Base-by-base conservation (phyloP, 2,329 filamentous ascomycete species). In the Penicillium sp. region DNA sequence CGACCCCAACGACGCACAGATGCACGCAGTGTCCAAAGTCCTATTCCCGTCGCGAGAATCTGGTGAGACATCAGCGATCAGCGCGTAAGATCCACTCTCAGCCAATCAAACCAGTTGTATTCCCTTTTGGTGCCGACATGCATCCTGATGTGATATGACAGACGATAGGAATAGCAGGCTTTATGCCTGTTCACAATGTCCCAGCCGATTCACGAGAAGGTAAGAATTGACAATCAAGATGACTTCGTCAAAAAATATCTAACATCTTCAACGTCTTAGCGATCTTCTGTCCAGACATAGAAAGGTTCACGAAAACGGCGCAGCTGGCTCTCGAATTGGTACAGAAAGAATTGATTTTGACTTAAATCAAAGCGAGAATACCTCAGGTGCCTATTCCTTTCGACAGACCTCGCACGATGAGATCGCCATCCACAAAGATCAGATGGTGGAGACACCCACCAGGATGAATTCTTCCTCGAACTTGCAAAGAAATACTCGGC, bases 41-140 rank as follows among this genome's bases (percentile, higher is more conserved):
- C 1, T 58, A 54, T 48, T 54, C 57, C 1, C 57, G 57, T 10
- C 57, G 57, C 11, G 57, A 58, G 30, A 58, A 58, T 53, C 57
- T 58, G 8, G 51, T 58, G 40, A 58, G 57, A 38, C 57, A 58
- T 52, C 37, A 46, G 37, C 49, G 48, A 54, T 53, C 51, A 38
- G 38, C 51, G 22, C 57, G 57, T 58, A 48, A 58, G 57, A 48
- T 28, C 6, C 49, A 42, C 30, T 26, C 52, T 26, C 28, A 16
- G 33, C 38, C 42, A 14, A 58, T 40, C 38, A 19, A 40, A 7
- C 6, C 1, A 19, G 10, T 40, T 40, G 16, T 19, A 8, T 6
- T n/a, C 38, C n/a, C 3, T 19, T n/a, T 10, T 40, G 38, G 7
- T 8, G 16, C 16, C 7, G n/a, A 40, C 16, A 40, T 40, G 38